Base-by-base conservation (phyloP, 2,329 filamentous ascomycete genomes). In the Alternaria brassicae region DNA sequence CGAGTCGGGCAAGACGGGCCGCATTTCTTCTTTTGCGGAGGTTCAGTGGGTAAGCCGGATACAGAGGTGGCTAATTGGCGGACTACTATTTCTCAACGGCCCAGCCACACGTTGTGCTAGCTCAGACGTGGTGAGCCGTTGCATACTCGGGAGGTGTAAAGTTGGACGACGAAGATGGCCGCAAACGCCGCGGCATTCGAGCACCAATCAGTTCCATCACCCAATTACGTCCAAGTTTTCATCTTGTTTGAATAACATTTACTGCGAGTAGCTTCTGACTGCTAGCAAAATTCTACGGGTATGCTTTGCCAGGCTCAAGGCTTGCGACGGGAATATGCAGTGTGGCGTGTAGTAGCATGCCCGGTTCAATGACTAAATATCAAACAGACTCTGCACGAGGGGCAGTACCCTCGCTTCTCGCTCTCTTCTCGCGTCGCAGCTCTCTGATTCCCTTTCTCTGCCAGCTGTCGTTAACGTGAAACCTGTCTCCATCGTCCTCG, bases 1-100 rank as follows among this genome's bases (percentile, higher is more conserved):
- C 69, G 69, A 72, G 65, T 59, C 23, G 61, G 63, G 71, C 61
- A 72, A 61, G 62, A 56, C 68, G 56, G 56, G 48, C 69, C 69
- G 68, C 51, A 47, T 60, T 68, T 50, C 69, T 71, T 37, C 52
- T 58, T 68, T 62, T 17, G 61, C 49, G 13, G 19, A 40, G 27
- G 6, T 12, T 15, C 44, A 32, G 28, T 23, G 25, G 30, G 40
- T 58, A 53, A 58, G 55, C 55, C 41, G 49, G 40, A 48, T 53
- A 39, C 15, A 19, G 17, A 36, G 34, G 7, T 28, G 27, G 25
- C 36, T 58, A 37, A 58, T 58, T 58, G 55, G 49, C 30, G 12
- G 49, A 36, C 19, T 9, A 19, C 10, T 19, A 23, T 40, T 30
- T 12, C 47, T 19, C 2, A 13, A 36, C 13, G 13, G 2, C 15